Conservation (phyloP, 148 eudicot genomes). For the Vaccinium myrtillus region DNA sequence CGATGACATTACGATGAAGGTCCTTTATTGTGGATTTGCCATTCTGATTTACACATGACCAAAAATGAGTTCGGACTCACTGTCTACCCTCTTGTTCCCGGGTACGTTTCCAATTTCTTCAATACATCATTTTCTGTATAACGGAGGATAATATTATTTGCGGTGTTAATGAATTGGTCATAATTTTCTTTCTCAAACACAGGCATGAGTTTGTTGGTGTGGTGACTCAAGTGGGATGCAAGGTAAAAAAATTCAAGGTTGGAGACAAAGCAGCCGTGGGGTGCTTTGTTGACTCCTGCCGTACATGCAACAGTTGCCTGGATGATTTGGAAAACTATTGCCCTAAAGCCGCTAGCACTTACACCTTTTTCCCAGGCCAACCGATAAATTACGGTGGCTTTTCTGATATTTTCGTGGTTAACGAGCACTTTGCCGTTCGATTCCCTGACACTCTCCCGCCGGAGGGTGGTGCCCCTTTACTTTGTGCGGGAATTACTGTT, state of each 20-base stretch:
- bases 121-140: not conserved
- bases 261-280: conserved; percentile 18
- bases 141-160: not conserved
- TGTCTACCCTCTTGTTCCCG: conserved; percentile 10
- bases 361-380: not conserved
- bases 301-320: not conserved
- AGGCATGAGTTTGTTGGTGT: conserved; percentile 21
- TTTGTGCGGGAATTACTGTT: conserved; percentile 14
- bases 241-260: conserved; percentile 16
- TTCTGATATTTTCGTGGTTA: conserved; percentile 3
- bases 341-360: not conserved
- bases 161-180: not conserved
- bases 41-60: not conserved
- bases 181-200: not conserved
- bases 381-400: conserved; percentile 1
- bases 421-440: not conserved
- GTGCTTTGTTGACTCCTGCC: not conserved
- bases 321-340: conserved; percentile 11
- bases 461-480: conserved; percentile 11
- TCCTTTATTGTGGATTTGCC: conserved; percentile 16
- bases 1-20: conserved; percentile 10
- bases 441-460: conserved; percentile 7
- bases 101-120: not conserved
- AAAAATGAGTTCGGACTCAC: not conserved
- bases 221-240: conserved; percentile 18